phyloP scores from a whole-genome alignment of 306 rosid genomes.

The Spatholobus suberectus region DNA sequence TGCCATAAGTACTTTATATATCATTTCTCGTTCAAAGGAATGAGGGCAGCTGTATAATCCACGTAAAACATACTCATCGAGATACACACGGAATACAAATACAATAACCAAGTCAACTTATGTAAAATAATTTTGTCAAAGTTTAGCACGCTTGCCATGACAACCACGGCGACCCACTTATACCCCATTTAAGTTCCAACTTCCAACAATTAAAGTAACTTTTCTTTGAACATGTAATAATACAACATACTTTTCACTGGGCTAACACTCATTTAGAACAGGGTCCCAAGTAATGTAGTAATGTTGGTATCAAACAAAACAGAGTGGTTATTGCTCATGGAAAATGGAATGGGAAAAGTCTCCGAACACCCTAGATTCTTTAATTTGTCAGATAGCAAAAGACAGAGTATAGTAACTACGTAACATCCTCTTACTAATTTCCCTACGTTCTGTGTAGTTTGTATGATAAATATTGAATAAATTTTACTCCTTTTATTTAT shows the following conservation, averaged over 20 bases:
- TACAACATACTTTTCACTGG: neutral
- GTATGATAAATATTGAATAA: too few species aligned
- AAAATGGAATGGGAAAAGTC: neutral
- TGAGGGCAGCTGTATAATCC: neutral
- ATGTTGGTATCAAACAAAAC: neutral
- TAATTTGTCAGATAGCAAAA: neutral
- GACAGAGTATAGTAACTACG: too few species aligned
- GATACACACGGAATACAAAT: neutral
- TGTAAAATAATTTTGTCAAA: neutral
- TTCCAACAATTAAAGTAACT: slow-evolving; percentile 28
- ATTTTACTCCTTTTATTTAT: too few species aligned
- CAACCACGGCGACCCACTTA: slow-evolving; percentile 4
- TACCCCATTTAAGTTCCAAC: slow-evolving; percentile 7
- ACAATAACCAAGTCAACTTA: slow-evolving; percentile 2
- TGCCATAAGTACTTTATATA: neutral
- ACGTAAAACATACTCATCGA: neutral
- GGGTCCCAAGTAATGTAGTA: neutral
- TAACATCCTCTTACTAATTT: too few species aligned
- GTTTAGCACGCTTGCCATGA: neutral
- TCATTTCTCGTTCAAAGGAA: neutral
- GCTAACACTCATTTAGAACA: neutral
- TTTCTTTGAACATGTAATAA: neutral
- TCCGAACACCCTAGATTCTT: neutral
- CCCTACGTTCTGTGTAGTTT: too few species aligned
- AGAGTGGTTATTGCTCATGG: neutral